phyloP scores from a whole-genome alignment of 148 eudicot species.

The Chenopodium quinoa region DNA sequence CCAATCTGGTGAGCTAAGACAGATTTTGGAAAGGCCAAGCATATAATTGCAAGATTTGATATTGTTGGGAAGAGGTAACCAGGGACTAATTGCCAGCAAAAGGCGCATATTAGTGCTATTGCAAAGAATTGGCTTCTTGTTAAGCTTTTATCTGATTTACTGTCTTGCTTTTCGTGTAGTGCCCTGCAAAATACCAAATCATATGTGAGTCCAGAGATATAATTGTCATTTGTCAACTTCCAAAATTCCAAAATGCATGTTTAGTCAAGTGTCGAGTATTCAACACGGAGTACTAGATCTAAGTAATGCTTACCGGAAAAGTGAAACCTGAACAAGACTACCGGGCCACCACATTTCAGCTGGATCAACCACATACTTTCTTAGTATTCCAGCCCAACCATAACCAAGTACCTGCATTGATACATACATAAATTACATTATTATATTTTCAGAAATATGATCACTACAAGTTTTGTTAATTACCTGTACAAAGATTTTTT shows the following conservation, averaged over 20 bases:
- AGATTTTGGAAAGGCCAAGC: slow-evolving; percentile 60
- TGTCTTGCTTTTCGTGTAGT: slow-evolving; percentile 67
- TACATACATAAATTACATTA: too few relatives aligned
- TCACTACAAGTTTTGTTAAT: too few relatives aligned
- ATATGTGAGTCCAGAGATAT: neutral
- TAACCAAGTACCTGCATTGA: slow-evolving; percentile 62
- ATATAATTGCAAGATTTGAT: slow-evolving; percentile 60
- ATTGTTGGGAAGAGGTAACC: slow-evolving; percentile 67
- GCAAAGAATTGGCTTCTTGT: slow-evolving; percentile 68
- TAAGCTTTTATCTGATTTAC: slow-evolving; percentile 37
- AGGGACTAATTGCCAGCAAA: slow-evolving; percentile 60
- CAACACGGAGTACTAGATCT: neutral
- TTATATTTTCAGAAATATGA: too few relatives aligned
- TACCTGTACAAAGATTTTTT: too few relatives aligned
- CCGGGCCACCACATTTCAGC: slow-evolving; percentile 94
- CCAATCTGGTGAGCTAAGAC: slow-evolving; percentile 78
- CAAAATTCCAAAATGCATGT: too few relatives aligned
- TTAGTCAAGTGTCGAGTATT: neutral
- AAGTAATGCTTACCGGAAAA: slow-evolving; percentile 44
- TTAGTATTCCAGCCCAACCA: slow-evolving; percentile 81
- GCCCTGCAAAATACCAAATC: slow-evolving; percentile 44
- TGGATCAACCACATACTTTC: slow-evolving; percentile 77
- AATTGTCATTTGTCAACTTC: too few relatives aligned
- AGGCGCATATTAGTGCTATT: slow-evolving; percentile 65
- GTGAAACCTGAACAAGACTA: slow-evolving; percentile 63